These are phyloP conservation scores for Macaranga tanarius DNA, from an alignment of 441 rosid genomes.

Conservation along the genomic window DNA sequence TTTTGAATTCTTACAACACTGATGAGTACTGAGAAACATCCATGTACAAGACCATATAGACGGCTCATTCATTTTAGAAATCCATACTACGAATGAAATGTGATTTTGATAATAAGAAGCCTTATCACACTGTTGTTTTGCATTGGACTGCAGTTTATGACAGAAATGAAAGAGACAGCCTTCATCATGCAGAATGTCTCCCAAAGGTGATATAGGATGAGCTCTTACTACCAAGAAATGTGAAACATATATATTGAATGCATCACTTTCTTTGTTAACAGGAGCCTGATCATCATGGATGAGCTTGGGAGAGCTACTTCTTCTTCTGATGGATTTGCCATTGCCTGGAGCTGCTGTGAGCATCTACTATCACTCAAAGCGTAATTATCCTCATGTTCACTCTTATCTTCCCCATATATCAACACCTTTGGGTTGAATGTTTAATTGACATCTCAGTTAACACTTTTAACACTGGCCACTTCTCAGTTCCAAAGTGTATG, in stretches of 20 bases:
- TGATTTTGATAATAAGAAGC: slow-evolving; percentile 6
- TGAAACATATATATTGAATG: background rate
- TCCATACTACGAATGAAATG: background rate
- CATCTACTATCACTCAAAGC: slow-evolving; percentile 73
- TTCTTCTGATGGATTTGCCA: slow-evolving; percentile 88
- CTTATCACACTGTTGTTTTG: slow-evolving; percentile 12
- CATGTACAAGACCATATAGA: background rate
- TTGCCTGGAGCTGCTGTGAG: slow-evolving; percentile 99
- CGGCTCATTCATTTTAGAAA: background rate
- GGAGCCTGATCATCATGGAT: slow-evolving; percentile 91
- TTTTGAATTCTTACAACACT: background rate
- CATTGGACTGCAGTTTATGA: slow-evolving; percentile 76
- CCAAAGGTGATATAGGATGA: slow-evolving; percentile 46
- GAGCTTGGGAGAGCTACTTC: slow-evolving; percentile 99
- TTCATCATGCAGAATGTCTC: slow-evolving; percentile 94
- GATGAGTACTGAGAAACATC: background rate
- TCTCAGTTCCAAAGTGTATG: background rate
- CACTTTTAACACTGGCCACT: background rate
- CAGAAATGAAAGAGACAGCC: slow-evolving; percentile 99
- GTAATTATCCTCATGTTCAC: slow-evolving; percentile 42
- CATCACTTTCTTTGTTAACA: slow-evolving; percentile 29
- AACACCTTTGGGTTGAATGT: background rate
- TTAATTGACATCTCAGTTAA: too few species aligned
- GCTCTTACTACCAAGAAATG: background rate
- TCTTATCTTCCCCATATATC: background rate